Percentiles rank a stretch among this genome's conserved stretches.
phyloP scores from a whole-genome alignment of 176 grass and related monocot genomes.

The Alloteropsis semialata region DNA sequence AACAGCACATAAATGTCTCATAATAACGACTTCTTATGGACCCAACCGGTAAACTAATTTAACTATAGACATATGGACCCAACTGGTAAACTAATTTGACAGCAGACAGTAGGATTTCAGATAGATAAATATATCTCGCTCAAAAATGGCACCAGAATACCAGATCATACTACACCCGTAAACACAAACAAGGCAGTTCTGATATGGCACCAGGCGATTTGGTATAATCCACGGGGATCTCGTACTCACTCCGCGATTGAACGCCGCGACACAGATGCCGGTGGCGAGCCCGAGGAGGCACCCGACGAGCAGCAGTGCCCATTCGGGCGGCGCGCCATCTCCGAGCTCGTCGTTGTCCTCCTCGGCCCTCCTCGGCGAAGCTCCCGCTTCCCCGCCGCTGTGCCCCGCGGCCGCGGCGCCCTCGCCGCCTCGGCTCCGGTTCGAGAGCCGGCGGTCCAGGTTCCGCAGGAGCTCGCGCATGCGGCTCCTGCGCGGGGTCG shows the following conservation, averaged over 20 bases:
- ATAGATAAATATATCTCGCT: background rate
- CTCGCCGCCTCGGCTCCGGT: slow-evolving; percentile 23
- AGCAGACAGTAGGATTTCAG: background rate
- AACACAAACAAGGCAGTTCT: background rate
- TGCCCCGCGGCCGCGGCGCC: background rate
- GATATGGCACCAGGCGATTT: background rate
- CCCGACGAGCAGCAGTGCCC: slow-evolving; percentile 89
- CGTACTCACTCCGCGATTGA: slow-evolving; percentile 87
- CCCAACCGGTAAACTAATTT: background rate
- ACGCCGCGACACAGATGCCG: slow-evolving; percentile 82
- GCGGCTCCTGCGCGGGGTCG: slow-evolving; percentile 36
- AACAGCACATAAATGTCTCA: background rate
- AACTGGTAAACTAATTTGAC: background rate
- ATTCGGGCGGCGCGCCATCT: slow-evolving; percentile 94
- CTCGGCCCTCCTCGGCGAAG: slow-evolving; percentile 28
- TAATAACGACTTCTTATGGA: background rate
- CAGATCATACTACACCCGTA: background rate
- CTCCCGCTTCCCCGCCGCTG: background rate
- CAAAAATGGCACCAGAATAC: background rate
- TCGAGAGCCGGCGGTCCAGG: slow-evolving; percentile 56
- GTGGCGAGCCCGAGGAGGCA: slow-evolving; percentile 95
- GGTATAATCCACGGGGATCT: background rate
- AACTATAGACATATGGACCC: no score
- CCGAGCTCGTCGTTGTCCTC: slow-evolving; percentile 70
- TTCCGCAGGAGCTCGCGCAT: slow-evolving; percentile 44